Evolutionary conservation across 768 basidiomycete species (phyloP).

Genomic region (Leccinellum rugosiceps): DNA sequence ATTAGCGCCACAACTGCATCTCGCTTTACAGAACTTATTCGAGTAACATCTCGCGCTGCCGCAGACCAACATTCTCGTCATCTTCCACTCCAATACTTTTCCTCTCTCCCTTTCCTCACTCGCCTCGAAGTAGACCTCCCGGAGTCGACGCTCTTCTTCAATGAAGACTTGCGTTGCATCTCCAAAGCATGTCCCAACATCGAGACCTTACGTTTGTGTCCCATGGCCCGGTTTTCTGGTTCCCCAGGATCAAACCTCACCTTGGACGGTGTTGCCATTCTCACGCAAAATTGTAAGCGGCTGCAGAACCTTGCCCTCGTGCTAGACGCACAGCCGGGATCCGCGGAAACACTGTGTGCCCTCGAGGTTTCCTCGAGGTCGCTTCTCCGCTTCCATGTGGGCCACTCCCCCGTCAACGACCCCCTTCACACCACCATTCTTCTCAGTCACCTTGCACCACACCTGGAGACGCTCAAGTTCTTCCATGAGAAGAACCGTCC

Average conservation of each 20-base stretch:
- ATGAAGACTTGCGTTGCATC: conserved; percentile 55
- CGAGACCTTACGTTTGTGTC: conserved; percentile 66
- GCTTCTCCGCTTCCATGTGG: conserved; percentile 67
- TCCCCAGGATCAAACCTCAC: conserved; percentile 53
- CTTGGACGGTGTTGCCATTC: conserved; percentile 57
- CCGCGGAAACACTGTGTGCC: conserved; percentile 43
- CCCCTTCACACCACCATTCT: conserved; percentile 68
- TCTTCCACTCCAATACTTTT: conserved; percentile 59
- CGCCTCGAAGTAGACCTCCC: conserved; percentile 79
- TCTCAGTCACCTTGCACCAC: conserved; percentile 75
- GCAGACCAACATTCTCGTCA: conserved; percentile 54
- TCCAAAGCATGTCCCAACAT: conserved; percentile 64
- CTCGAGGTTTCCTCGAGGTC: conserved; percentile 57
- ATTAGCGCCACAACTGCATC: conserved; percentile 65
- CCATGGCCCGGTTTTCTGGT: conserved; percentile 61
- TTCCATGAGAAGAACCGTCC: conserved; percentile 77
- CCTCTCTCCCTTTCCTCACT: conserved; percentile 48
- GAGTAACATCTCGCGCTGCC: conserved; percentile 62
- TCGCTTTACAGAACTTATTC: conserved; percentile 79
- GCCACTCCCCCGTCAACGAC: conserved; percentile 70
- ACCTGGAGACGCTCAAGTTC: conserved; percentile 66
- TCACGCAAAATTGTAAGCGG: conserved; percentile 55
- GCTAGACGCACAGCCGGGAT: conserved; percentile 52
- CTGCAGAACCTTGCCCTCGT: conserved; percentile 67
- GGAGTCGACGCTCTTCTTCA: conserved; percentile 65